Base-by-base conservation (phyloP, 768 basidiomycete species). In the Mycena filopes region DNA sequence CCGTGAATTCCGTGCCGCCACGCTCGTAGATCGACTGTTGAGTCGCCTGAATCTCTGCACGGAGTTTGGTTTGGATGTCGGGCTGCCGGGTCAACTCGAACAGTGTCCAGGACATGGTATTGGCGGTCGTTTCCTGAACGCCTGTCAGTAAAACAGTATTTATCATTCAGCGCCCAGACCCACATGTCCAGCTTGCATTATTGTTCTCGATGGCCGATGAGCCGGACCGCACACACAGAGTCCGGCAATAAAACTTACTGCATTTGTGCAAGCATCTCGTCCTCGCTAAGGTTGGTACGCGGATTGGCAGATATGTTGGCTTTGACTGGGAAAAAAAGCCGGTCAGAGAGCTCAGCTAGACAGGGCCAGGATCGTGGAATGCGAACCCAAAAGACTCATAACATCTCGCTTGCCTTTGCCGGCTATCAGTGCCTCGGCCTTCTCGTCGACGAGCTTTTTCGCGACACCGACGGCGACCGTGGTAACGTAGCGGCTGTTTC, bases 41-140 rank as follows among this genome's bases (percentile, higher is more conserved):
- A 26, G 78, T 78, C 20, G 70, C 68, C n/a, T 80, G 71, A 43
- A 89, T 82, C 75, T 93, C 92, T 0, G 79, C 77, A 18, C 93
- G 86, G 23, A 94, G 84, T 61, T 80, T 83, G 3, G 76, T 75
- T 72, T 95, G 92, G 3, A 87, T 74, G 21, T 86, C 79, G 0
- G 84, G 87, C 65, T 87, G 77, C 42, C 79, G 82, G 4, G 89
- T 84, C 5, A 95, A 81, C 68, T 89, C 87, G 58, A 89, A 79
- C 10, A 93, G 75, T 9, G 85, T 81, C 89, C 89, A 93, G 58
- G 82, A 81, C 31, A 89, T 55, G 2, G 84, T 80, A 40, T 82
- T 86, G 4, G 89, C 83, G 53, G 85, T 87, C 4, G 89, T 90
- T 72, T 89, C 90, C 72, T 91, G 23, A 10, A 21, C 26, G n/a